Evolutionary conservation across 2,329 filamentous ascomycete genomes (phyloP).

Genomic region (Colletotrichum phormii): DNA sequence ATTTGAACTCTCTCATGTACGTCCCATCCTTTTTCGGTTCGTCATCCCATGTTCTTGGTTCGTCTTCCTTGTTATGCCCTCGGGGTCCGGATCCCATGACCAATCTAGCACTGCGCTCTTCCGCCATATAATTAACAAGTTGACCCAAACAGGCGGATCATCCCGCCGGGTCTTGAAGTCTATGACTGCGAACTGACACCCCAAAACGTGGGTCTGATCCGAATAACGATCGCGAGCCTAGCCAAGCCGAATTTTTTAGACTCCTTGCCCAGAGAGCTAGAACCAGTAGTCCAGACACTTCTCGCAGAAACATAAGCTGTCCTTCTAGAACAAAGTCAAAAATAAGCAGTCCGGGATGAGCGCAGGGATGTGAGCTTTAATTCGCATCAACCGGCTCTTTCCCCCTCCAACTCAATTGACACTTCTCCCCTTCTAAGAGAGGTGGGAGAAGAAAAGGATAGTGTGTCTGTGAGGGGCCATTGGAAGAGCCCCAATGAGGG

Average conservation of each 20-base stretch:
- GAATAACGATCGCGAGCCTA: not conserved
- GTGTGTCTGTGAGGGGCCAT: not conserved
- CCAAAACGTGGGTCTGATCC: constrained; percentile 18
- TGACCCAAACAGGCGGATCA: not conserved
- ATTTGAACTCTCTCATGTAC: not conserved
- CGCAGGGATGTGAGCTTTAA: not conserved
- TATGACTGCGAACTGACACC: not conserved
- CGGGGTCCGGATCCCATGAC: not conserved
- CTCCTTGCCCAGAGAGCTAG: not conserved
- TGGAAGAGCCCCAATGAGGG: not conserved
- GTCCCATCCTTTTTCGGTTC: not conserved
- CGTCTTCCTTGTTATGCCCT: not conserved
- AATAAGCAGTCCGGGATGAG: not conserved
- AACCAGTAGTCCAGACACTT: not conserved
- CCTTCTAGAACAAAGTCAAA: constrained; percentile 18
- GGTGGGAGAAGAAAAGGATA: not conserved
- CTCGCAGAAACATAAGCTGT: not conserved
- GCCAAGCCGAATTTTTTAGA: not conserved
- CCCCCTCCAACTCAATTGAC: not conserved
- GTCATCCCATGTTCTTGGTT: constrained; percentile 3
- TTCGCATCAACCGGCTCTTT: not conserved
- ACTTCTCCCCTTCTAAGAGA: not conserved
- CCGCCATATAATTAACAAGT: not conserved
- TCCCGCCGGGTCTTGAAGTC: not conserved
- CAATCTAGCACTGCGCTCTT: not conserved